Evolutionary conservation across 805 yeast genomes (phyloP).

Genomic region (Debaryomyces tyrocola): DNA sequence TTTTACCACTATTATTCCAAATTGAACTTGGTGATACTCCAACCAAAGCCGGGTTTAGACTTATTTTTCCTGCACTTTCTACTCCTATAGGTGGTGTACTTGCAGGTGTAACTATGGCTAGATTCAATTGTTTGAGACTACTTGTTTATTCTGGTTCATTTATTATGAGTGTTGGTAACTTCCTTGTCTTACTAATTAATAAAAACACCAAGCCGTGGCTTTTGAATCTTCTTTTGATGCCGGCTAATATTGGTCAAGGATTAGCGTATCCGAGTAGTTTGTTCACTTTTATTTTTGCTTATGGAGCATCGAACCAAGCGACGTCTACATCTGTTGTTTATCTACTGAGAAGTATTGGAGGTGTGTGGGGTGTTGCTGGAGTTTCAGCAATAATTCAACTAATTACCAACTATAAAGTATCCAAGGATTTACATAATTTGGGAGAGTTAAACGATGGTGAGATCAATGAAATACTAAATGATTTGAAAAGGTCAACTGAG

Average conservation of each 20-base stretch:
- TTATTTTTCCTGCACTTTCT: constrained; percentile 40
- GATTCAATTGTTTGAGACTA: constrained; percentile 19
- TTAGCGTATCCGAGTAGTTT: constrained; percentile 35
- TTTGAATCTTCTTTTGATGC: constrained; percentile 25
- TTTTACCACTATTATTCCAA: constrained; percentile 43
- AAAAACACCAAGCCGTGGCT: constrained; percentile 22
- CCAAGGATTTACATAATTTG: constrained; percentile 12
- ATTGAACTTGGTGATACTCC: constrained; percentile 40
- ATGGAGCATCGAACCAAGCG: constrained; percentile 31
- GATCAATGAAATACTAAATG: constrained; percentile 15
- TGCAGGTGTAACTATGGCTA: constrained; percentile 40
- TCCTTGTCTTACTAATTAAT: constrained; percentile 22
- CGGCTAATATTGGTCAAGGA: constrained; percentile 42
- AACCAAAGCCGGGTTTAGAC: constrained; percentile 40
- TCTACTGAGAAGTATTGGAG: constrained; percentile 39
- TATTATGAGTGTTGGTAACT: constrained; percentile 37
- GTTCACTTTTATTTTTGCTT: constrained; percentile 36
- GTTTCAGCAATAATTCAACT: constrained; percentile 20
- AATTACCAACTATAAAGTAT: constrained; percentile 11
- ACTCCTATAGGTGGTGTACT: constrained; percentile 45
- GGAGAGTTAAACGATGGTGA: constrained; percentile 9
- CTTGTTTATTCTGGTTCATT: constrained; percentile 33
- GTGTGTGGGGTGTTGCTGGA: constrained; percentile 41
- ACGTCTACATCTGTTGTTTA: constrained; percentile 40
- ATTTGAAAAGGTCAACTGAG: constrained; percentile 22